These are phyloP conservation scores for Phaseolus lunatus DNA, from an alignment of 306 rosid species.

Conservation along the genomic window DNA sequence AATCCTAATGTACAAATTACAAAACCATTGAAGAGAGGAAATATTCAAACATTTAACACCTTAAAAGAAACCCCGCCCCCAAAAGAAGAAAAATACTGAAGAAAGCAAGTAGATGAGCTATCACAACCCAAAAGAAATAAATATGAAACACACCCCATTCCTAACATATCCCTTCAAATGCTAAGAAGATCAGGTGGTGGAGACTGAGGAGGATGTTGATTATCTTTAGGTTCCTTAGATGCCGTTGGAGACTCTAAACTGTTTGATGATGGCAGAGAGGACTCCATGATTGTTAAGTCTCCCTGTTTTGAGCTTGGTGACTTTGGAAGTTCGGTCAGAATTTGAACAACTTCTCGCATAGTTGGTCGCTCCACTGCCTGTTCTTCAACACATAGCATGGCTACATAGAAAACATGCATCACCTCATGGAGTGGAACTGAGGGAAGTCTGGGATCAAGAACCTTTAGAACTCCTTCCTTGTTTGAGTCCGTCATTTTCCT, in stretches of 20 bases:
- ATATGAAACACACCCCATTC: slow-evolving; percentile 44
- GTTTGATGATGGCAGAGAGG: slow-evolving; percentile 54
- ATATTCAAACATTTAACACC: slow-evolving; percentile 53
- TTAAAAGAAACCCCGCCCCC: slow-evolving; percentile 54
- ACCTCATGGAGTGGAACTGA: slow-evolving; percentile 59
- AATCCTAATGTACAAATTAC: slow-evolving; percentile 71
- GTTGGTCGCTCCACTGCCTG: slow-evolving; percentile 80
- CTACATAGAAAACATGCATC: slow-evolving; percentile 78
- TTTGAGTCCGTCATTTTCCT: slow-evolving; percentile 60
- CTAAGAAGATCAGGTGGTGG: slow-evolving; percentile 92
- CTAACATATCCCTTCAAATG: slow-evolving; percentile 61
- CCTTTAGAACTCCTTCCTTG: slow-evolving; percentile 57
- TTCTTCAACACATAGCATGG: slow-evolving; percentile 86
- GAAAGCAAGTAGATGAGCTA: slow-evolving; percentile 42
- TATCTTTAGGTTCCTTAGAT: slow-evolving; percentile 60
- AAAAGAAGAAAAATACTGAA: slow-evolving; percentile 11
- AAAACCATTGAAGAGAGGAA: slow-evolving; percentile 41
- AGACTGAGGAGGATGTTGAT: slow-evolving; percentile 57
- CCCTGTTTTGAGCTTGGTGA: slow-evolving; percentile 62
- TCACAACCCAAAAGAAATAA: slow-evolving; percentile 49
- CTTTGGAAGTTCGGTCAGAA: slow-evolving; percentile 83
- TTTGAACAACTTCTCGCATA: slow-evolving; percentile 89
- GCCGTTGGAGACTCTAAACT: slow-evolving; percentile 60
- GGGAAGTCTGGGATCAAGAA: slow-evolving; percentile 62
- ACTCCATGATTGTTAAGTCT: slow-evolving; percentile 54